phyloP scores from a whole-genome alignment of 2,329 filamentous ascomycete genomes.

The Aspergillus fumigatiaffinis region DNA sequence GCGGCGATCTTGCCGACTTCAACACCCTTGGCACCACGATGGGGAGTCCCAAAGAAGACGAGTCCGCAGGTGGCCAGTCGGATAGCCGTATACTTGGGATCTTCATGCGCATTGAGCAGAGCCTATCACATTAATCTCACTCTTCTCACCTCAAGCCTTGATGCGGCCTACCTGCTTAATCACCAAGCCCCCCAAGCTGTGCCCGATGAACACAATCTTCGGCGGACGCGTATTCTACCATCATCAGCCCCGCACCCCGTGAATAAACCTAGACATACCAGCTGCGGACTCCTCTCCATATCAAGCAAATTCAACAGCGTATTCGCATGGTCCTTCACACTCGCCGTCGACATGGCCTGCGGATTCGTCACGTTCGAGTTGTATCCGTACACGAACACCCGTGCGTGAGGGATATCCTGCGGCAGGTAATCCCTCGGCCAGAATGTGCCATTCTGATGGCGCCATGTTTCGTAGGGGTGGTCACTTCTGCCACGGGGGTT shows the following conservation, averaged over 20 bases:
- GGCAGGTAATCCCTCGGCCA: conserved; percentile 24
- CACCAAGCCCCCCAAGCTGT: conserved; percentile 29
- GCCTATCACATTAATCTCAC: conserved; percentile 16
- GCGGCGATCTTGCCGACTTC: conserved; percentile 32
- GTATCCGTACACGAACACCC: conserved; percentile 31
- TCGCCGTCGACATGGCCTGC: conserved; percentile 31
- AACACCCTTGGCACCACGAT: conserved; percentile 30
- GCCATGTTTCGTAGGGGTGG: conserved; percentile 33
- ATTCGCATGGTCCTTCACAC: conserved; percentile 34
- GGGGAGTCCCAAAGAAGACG: conserved; percentile 34
- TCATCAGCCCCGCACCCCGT: not conserved
- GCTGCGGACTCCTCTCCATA: conserved; percentile 25
- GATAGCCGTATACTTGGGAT: conserved; percentile 31
- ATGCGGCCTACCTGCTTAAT: conserved; percentile 26
- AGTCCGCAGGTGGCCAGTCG: conserved; percentile 30
- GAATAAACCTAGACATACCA: conserved; percentile 8
- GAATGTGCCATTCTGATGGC: conserved; percentile 23
- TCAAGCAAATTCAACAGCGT: conserved; percentile 30
- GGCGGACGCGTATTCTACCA: conserved; percentile 19
- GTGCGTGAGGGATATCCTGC: conserved; percentile 26
- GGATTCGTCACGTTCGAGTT: conserved; percentile 29
- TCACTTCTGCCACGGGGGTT: conserved; percentile 28
- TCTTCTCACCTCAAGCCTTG: no score
- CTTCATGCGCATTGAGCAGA: conserved; percentile 32
- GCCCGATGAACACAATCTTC: conserved; percentile 29